Evolutionary conservation across 2,329 filamentous ascomycete genomes (phyloP).

Genomic region (Diaporthe sp.): DNA sequence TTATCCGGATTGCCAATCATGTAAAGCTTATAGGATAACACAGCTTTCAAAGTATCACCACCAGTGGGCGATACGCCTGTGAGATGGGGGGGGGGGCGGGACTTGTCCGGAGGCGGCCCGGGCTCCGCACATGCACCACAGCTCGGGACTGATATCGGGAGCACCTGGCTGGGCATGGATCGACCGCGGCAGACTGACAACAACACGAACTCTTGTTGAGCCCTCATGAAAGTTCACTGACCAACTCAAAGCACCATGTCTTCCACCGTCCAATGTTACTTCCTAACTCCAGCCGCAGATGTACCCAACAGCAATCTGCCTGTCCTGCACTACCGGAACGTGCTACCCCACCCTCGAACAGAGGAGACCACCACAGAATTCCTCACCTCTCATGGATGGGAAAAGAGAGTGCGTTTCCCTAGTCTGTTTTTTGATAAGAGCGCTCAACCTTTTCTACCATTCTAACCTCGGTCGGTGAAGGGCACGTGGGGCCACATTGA

Average conservation of each 20-base stretch:
- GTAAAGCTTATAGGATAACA: background rate
- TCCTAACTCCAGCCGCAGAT: background rate
- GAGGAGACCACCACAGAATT: background rate
- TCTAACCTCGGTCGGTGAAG: slow-evolving; percentile 8
- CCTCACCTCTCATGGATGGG: background rate
- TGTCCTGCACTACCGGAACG: background rate
- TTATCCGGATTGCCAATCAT: too few relatives aligned
- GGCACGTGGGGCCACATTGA: slow-evolving; percentile 46
- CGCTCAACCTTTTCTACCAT: too few relatives aligned
- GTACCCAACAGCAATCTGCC: background rate
- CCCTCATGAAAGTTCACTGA: background rate
- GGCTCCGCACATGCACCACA: background rate
- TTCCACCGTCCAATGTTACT: background rate
- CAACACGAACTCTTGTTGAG: too few relatives aligned
- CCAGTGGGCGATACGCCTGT: background rate
- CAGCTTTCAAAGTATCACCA: background rate
- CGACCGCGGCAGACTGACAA: background rate
- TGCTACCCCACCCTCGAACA: background rate
- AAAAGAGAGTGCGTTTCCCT: background rate
- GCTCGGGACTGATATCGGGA: background rate
- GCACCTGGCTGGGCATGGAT: too few relatives aligned
- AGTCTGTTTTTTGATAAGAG: rapidly evolving
- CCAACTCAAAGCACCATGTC: background rate
- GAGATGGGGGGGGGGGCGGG: background rate
- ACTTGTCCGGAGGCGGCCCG: background rate